Percentiles rank a stretch among this genome's conserved stretches.
These are phyloP conservation scores for Populus ilicifolia DNA, from an alignment of 345 rosid genomes.

Conservation along the genomic window DNA sequence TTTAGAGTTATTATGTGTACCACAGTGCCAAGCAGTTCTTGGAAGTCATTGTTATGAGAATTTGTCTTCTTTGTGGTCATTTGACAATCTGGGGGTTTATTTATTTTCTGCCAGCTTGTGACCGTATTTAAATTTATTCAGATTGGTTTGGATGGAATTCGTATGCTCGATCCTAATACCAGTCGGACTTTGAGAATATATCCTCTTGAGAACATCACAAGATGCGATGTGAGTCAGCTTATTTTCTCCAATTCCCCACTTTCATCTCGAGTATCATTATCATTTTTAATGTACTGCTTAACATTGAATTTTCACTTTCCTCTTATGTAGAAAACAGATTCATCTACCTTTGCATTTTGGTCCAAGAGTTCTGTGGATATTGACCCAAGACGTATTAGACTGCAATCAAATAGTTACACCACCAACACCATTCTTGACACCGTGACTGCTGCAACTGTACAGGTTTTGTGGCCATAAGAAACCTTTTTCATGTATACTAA, in stretches of 20 bases:
- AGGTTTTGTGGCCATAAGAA: slow-evolving; percentile 42
- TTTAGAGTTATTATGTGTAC: neutral
- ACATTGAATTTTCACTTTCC: slow-evolving; percentile 2
- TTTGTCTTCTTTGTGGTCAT: no score
- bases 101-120: neutral
- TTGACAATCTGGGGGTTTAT: neutral
- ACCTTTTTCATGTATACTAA: neutral
- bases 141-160: slow-evolving; percentile 98
- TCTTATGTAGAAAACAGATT: slow-evolving; percentile 51
- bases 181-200: slow-evolving; percentile 86
- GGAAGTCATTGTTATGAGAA: neutral
- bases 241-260: neutral
- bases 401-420: slow-evolving; percentile 92
- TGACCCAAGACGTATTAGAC: slow-evolving; percentile 86
- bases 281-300: slow-evolving; percentile 1
- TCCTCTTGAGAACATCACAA: slow-evolving; percentile 85
- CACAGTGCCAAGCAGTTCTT: neutral
- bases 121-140: slow-evolving; percentile 17
- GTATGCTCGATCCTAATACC: slow-evolving; percentile 91
- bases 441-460: slow-evolving; percentile 96
- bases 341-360: slow-evolving; percentile 93
- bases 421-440: slow-evolving; percentile 81
- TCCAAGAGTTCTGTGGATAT: slow-evolving; percentile 91
- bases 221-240: slow-evolving; percentile 73
- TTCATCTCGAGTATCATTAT: neutral